Base-by-base conservation (phyloP, 1,284 basidiomycete genomes). In the Ustilago crameri region DNA sequence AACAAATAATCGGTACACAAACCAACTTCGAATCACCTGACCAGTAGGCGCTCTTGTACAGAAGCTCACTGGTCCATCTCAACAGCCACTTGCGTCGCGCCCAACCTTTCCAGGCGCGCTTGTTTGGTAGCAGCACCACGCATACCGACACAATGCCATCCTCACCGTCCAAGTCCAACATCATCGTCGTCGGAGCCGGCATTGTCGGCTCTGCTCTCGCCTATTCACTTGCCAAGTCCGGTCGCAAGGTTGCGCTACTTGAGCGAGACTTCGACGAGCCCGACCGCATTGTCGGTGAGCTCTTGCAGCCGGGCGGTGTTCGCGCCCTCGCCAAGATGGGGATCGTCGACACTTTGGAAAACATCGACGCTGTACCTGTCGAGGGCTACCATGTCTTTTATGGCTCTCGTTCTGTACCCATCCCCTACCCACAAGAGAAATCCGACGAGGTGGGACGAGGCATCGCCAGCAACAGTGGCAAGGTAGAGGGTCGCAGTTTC, bases 221-320 rank as follows among this genome's bases (percentile, higher is more conserved):
- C 18, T 77, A 70, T 40, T 65, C 76, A 0, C 79, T 83, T n/a
- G 81, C 54, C 27, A 75, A 76, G 44, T 74, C 80, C 0, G 81
- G 81, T 10, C 78, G 81, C 34, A 96, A 84, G 89, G 78, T 84
- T 8, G 75, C 78, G 9, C 59, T 83, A 2, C 52, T 83, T 34
- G 82, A 84, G 64, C 94, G 45, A 47, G 95, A 95, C 38, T 87
- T 98, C 12, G 87, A 90, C 0, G 91, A 95, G 83, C 95, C 96
- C 0, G 93, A 98, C 86, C 89, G 95, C 23, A 98, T 99, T 76
- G 95, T 98, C 37, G 95, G 96, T 35, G 96, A 99, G 84, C 89
- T 98, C 1, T 86, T 99, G 20, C 95, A 98, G 81, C 96, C 96
- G 0, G 95, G 92, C 0, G 96, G 96, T 5, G 90, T 95, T 20